A percentile compares a stretch with the other conserved stretches of the same genome.
phyloP scores from a whole-genome alignment of 139 green algal genomes.

The Picochlorum sp. region DNA sequence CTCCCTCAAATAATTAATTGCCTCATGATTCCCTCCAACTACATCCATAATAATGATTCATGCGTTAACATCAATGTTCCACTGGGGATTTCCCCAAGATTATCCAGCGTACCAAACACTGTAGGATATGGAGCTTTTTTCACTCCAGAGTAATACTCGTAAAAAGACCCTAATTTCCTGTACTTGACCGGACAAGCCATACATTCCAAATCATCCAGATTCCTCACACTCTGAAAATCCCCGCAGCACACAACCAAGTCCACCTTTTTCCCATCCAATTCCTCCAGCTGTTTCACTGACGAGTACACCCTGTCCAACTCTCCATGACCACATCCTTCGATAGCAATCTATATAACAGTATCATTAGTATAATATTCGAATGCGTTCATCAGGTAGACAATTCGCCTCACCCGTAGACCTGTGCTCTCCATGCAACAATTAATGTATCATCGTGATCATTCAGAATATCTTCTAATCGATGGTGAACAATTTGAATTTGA shows the following conservation, averaged over 20 bases:
- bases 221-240: constrained; percentile 97
- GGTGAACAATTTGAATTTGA: no score
- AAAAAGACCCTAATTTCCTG: constrained; percentile 79
- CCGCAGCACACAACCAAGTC: constrained; percentile 96
- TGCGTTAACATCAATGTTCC: background rate
- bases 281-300: constrained; percentile 61
- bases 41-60: background rate
- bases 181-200: constrained; percentile 93
- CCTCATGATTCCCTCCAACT: constrained; percentile 99
- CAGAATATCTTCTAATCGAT: background rate
- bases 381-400: background rate
- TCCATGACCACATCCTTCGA: constrained; percentile 86
- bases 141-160: constrained; percentile 90
- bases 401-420: background rate
- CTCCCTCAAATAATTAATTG: constrained; percentile 89
- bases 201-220: constrained; percentile 88
- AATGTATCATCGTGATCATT: background rate
- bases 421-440: constrained; percentile 9
- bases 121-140: constrained; percentile 74
- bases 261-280: constrained; percentile 52
- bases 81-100: background rate
- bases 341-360: constrained; percentile 54
- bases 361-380: background rate
- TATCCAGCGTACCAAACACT: constrained; percentile 72
- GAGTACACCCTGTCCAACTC: constrained; percentile 92